Evolutionary conservation across 1,139 yeast genomes (phyloP), one percentile per base, ranked within the genome.

Genomic region (Blastobotrys elegans): DNA sequence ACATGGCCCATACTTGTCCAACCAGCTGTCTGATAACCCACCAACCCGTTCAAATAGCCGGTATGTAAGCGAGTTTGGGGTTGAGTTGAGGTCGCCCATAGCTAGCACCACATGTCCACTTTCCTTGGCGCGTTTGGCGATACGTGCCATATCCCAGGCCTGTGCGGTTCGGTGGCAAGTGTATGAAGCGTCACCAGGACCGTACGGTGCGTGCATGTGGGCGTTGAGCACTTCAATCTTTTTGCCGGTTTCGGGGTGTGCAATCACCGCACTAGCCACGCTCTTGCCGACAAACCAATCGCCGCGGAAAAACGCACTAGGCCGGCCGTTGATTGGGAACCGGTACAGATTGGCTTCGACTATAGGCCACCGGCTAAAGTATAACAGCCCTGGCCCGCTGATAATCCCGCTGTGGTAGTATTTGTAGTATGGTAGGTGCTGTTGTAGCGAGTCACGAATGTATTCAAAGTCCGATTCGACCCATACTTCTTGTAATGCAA

Each of bases 241-340:
- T 17, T 74, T 66, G 14, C 74, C 72, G 1, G 68, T 59, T 10
- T n/a, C 6, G 6, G 75, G 71, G 7, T 84, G 82, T 46, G 71
- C 69, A 40, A 90, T 70, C 13, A 83, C 67, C 0, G 95, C 85
- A 2, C 89, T 81, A 0, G 95, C 86, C 18, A 89, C 77, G 21
- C 94, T 77, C 64, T 92, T 92, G 2, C 99, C 99, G 21, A 94
- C 99, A 56, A 78, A 87, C 96, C 97, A 92, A 65, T 92, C 99
- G 26, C 99, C 99, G 51, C 97, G 70, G 69, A 79, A 84, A 53
- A 94, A 83, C 0, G 98, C 98, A 33, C 90, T 80, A 1, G 97
- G 95, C 44, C 96, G 73, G 1, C 99, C 99, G 65, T 90, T 92
- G 51, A 92, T 77, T 0, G 97, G 95, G 62, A 87, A 92, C 38